These are phyloP conservation scores for Cardamine chenopodiifolia DNA, from an alignment of 345 rosid species.

Conservation along the genomic window DNA sequence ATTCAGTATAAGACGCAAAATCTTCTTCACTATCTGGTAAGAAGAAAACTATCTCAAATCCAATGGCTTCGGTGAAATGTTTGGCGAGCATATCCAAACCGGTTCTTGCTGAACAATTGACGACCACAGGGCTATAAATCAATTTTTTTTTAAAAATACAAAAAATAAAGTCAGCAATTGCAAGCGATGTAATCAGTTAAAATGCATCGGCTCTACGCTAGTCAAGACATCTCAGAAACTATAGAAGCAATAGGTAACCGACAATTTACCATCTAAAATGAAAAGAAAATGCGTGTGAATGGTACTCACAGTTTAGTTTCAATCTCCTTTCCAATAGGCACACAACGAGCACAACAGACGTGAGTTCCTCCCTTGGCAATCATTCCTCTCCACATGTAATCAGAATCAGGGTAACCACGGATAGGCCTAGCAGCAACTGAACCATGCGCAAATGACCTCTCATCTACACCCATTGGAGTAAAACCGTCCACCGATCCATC, in stretches of 20 bases:
- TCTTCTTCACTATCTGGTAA: slow-evolving; percentile 94
- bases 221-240: slow-evolving; percentile 9
- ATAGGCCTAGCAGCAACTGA: slow-evolving; percentile 41
- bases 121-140: slow-evolving; percentile 73
- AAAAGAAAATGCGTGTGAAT: background rate
- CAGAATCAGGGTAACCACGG: slow-evolving; percentile 52
- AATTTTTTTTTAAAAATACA: background rate
- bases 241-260: background rate
- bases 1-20: slow-evolving; percentile 96
- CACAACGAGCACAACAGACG: slow-evolving; percentile 64
- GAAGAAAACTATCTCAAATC: slow-evolving; percentile 87
- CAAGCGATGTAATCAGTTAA: slow-evolving; percentile 4
- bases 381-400: slow-evolving; percentile 67
- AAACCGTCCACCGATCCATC: slow-evolving; percentile 58
- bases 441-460: slow-evolving; percentile 51
- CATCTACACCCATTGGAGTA: slow-evolving; percentile 46
- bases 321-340: slow-evolving; percentile 54
- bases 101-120: slow-evolving; percentile 98
- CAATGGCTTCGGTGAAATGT: slow-evolving; percentile 78
- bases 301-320: slow-evolving; percentile 59
- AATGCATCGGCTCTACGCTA: slow-evolving; percentile 8
- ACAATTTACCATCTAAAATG: background rate
- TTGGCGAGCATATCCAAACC: slow-evolving; percentile 89
- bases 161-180: slow-evolving; percentile 15
- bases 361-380: slow-evolving; percentile 72